Evolutionary conservation across 306 rosid genomes (phyloP), one percentile per base, ranked within the genome.

Genomic region (Gleditsia sinensis): DNA sequence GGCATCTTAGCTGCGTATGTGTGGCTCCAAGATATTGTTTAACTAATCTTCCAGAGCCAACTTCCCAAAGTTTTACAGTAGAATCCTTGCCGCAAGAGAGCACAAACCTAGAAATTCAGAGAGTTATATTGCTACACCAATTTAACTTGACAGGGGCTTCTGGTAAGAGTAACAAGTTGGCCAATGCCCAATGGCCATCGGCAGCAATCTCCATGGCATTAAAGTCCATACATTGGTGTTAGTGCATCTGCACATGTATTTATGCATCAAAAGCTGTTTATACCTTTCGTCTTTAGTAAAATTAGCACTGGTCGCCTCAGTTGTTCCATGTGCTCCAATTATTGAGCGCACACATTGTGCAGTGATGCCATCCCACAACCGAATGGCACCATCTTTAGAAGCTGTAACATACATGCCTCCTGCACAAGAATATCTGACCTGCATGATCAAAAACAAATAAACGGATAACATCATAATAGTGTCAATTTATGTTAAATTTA

Each of bases 21-120:
- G 82, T 74, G 58, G 94, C 96, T 64, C 98, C 96, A 24, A 88
- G 78, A 83, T 91, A 94, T 63, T 94, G 97, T 75, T 84, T 94
- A 66, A 91, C 84, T 84, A 88, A 75, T 88, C 88, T 94, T 81
- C 98, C 98, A 67, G 91, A 85, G 55, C 91, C 84, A n/a, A 89
- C 94, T 66, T 94, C 97, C 96, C 97, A 91, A 56, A 94, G 96
- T 76, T 91, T 91, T 72, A 86, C 83, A 3, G 91, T 77, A 16
- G 98, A 91, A 75, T 94, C 98, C 85, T 94, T 94, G 49, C 98
- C 97, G n/a, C 89, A 88, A 25, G 98, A 88, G 43, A 94, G 96
- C 80, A 94, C 83, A 67, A 82, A 91, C 92, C 98, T 94, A 73
- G 69, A 83, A 78, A 40, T 56, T 12, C 64, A 33, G 48, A 56